Percentiles rank a stretch among this genome's conserved stretches.
phyloP scores from a whole-genome alignment of 106 monocot genomes.

The Alisma plantagoaquatica region DNA sequence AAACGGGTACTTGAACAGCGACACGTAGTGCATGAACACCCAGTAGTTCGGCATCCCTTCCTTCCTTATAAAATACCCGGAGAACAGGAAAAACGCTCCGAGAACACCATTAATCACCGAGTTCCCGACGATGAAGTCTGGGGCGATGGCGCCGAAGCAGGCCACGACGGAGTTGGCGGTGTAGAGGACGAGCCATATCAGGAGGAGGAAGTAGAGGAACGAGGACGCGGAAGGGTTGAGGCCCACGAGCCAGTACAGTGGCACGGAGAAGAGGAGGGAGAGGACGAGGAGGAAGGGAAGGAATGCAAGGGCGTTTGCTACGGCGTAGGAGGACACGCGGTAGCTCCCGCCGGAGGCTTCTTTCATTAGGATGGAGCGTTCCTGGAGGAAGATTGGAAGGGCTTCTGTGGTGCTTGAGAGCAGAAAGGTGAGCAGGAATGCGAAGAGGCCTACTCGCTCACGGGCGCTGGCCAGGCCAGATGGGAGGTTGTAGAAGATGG shows the following conservation, averaged over 20 bases:
- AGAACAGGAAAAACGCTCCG: conserved; percentile 84
- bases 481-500: conserved; percentile 58
- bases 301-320: conserved; percentile 61
- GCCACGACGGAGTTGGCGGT: conserved; percentile 73
- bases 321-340: conserved; percentile 59
- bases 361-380: conserved; percentile 60
- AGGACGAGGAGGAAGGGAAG: conserved; percentile 61
- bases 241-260: conserved; percentile 64
- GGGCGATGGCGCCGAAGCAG: conserved; percentile 57
- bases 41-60: conserved; percentile 60
- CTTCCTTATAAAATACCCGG: conserved; percentile 78
- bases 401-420: conserved; percentile 79
- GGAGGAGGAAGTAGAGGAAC: conserved; percentile 50
- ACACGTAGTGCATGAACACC: conserved; percentile 79
- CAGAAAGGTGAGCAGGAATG: conserved; percentile 74
- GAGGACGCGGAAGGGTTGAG: conserved; percentile 18
- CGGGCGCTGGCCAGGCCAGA: conserved; percentile 12
- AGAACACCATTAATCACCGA: conserved; percentile 59
- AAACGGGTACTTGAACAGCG: conserved; percentile 85
- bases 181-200: conserved; percentile 75
- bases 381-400: conserved; percentile 71
- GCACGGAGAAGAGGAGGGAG: conserved; percentile 46
- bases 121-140: conserved; percentile 73
- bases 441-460: conserved; percentile 67
- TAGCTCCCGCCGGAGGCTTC: conserved; percentile 59